Conservation (phyloP, 139 green algal genomes). For the Picochlorum sp. region DNA sequence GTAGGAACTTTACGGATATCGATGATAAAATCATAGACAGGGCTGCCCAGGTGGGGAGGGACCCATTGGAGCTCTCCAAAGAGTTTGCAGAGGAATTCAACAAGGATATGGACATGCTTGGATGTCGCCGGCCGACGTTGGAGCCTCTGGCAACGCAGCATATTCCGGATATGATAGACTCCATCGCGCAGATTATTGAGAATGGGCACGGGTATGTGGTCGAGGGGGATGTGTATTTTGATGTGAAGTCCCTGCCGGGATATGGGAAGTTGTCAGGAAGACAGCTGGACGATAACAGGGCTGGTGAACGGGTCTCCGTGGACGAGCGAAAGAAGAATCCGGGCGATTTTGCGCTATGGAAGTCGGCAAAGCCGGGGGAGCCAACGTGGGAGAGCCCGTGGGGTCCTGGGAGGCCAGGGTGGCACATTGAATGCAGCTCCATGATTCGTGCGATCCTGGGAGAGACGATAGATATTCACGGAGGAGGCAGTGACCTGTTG, state of each 20-base stretch:
- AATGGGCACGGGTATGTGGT: constrained; percentile 84
- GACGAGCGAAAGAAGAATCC: constrained; percentile 78
- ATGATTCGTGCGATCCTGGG: constrained; percentile 84
- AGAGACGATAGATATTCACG: constrained; percentile 81
- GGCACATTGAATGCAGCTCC: constrained; percentile 93
- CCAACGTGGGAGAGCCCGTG: constrained; percentile 85
- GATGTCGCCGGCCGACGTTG: constrained; percentile 69
- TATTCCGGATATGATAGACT: constrained; percentile 78
- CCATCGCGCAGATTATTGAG: constrained; percentile 76
- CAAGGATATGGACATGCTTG: constrained; percentile 76
- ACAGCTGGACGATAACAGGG: constrained; percentile 67
- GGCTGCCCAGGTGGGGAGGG: constrained; percentile 55
- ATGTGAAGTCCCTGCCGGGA: constrained; percentile 62
- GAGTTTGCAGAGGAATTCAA: constrained; percentile 91
- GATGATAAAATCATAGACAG: constrained; percentile 99
- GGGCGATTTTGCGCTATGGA: constrained; percentile 97
- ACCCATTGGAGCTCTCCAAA: constrained; percentile 52
- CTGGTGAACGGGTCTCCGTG: constrained; percentile 79
- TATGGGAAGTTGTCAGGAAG: constrained; percentile 88
- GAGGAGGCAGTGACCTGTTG: constrained; percentile 71
- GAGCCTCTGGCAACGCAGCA: constrained; percentile 88
- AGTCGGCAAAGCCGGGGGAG: constrained; percentile 86
- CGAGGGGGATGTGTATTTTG: constrained; percentile 90
- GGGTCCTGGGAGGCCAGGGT: constrained; percentile 78
- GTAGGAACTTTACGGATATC: constrained; percentile 75